These are phyloP conservation scores for Microbotryum violaceum DNA, from an alignment of 1,284 basidiomycete genomes.

Conservation along the genomic window DNA sequence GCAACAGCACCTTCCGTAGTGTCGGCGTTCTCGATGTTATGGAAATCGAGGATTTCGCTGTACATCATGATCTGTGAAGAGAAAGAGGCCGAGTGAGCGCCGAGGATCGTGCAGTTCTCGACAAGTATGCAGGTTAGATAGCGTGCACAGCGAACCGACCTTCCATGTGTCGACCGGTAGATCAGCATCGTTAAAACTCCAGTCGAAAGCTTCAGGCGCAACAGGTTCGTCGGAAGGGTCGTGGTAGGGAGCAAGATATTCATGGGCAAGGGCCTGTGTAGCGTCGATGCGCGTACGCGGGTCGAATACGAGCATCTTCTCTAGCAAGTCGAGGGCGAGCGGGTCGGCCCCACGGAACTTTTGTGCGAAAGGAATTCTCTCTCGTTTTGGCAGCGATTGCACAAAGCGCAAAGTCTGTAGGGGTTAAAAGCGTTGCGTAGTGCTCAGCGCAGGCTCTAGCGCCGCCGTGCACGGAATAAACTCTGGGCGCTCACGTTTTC, in stretches of 20 bases:
- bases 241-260: constrained; percentile 95
- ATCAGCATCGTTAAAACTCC: constrained; percentile 99
- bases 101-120: constrained; percentile 3
- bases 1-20: constrained; percentile 21
- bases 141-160: constrained; percentile 46
- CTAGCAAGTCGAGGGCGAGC: constrained; percentile 86
- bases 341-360: constrained; percentile 87
- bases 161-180: constrained; percentile 99
- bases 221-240: constrained; percentile 97
- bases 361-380: constrained; percentile 88
- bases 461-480: background rate
- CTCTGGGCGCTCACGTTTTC: constrained; percentile 71
- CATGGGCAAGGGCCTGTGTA: constrained; percentile 79
- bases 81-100: constrained; percentile 28
- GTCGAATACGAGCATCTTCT: constrained; percentile 99
- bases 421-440: background rate
- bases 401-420: constrained; percentile 96
- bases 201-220: constrained; percentile 91
- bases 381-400: constrained; percentile 90
- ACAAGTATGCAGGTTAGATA: background rate
- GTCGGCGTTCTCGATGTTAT: constrained; percentile 33
- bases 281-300: constrained; percentile 94
- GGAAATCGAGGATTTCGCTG: constrained; percentile 49
- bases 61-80: constrained; percentile 45
- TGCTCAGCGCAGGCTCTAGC: constrained; percentile 2